phyloP scores from a whole-genome alignment of 2,329 filamentous ascomycete genomes.

The Cladosporium velox region DNA sequence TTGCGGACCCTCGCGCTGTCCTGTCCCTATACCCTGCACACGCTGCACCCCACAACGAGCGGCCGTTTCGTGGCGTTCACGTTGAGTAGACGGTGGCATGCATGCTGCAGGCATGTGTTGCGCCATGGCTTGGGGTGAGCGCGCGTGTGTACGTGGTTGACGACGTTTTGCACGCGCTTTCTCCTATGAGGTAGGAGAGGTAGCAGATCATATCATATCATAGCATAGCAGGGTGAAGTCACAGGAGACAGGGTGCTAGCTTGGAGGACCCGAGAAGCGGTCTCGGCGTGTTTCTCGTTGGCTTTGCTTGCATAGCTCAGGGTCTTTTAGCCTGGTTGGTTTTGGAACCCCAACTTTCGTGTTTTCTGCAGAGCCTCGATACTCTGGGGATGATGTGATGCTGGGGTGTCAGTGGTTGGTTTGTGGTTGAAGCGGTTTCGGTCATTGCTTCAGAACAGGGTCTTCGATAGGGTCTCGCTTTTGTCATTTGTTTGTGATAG shows the following conservation, averaged over 20 bases:
- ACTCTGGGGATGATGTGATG: background rate
- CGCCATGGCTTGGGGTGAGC: slow-evolving; percentile 6
- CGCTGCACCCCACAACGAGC: slow-evolving; percentile 4
- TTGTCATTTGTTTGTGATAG: background rate
- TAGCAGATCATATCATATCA: background rate
- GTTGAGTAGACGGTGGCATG: slow-evolving; percentile 20
- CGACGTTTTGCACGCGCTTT: background rate
- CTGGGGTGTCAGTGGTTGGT: background rate
- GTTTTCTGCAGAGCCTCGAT: background rate
- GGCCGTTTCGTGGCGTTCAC: slow-evolving; percentile 15
- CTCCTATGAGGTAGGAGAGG: background rate
- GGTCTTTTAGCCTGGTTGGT: background rate
- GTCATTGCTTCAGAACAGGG: background rate
- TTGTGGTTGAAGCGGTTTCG: background rate
- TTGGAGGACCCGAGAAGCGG: background rate
- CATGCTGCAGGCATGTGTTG: slow-evolving; percentile 12
- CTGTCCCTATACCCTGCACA: background rate
- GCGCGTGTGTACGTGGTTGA: background rate
- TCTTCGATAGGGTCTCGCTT: background rate
- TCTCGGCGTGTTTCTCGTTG: background rate
- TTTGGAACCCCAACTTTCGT: background rate
- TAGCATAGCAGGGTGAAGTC: background rate
- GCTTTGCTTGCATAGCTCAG: background rate
- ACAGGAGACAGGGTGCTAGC: background rate
- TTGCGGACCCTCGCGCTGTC: background rate